Conservation (phyloP, 345 rosid species). For the Pistacia integerrima region DNA sequence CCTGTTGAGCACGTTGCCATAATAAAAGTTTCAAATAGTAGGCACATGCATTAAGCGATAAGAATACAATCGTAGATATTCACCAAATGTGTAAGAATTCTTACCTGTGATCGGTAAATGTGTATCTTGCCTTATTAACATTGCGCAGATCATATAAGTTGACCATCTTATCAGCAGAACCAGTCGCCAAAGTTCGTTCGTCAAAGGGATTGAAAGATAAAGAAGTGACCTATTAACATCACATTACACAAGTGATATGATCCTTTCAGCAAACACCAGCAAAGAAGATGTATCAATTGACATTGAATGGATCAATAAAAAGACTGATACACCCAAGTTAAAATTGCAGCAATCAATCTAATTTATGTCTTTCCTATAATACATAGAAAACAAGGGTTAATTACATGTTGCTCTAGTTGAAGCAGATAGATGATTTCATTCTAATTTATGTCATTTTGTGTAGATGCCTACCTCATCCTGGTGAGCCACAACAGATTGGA, state of each 20-base stretch:
- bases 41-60: too few relatives aligned
- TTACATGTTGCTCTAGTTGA: too few relatives aligned
- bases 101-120: slow-evolving; percentile 92
- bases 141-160: not conserved
- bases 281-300: too few relatives aligned
- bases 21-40: slow-evolving; percentile 6
- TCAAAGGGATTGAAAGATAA: slow-evolving; percentile 92
- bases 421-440: not conserved
- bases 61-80: not conserved
- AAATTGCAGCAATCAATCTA: too few relatives aligned
- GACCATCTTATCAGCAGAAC: slow-evolving; percentile 83
- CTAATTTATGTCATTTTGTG: not conserved
- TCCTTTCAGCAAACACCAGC: too few relatives aligned
- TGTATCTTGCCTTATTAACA: slow-evolving; percentile 19
- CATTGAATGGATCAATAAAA: too few relatives aligned
- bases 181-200: slow-evolving; percentile 95
- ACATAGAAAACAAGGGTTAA: too few relatives aligned
- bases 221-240: slow-evolving; percentile 67
- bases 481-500: slow-evolving; percentile 88
- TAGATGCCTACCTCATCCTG: slow-evolving; percentile 70
- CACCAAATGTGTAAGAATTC: slow-evolving; percentile 8
- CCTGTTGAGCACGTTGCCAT: slow-evolving; percentile 33
- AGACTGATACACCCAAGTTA: too few relatives aligned
- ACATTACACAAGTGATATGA: too few relatives aligned
- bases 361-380: too few relatives aligned